Evolutionary conservation across 441 rosid genomes (phyloP).

Genomic region (Bruguiera hainesii): DNA sequence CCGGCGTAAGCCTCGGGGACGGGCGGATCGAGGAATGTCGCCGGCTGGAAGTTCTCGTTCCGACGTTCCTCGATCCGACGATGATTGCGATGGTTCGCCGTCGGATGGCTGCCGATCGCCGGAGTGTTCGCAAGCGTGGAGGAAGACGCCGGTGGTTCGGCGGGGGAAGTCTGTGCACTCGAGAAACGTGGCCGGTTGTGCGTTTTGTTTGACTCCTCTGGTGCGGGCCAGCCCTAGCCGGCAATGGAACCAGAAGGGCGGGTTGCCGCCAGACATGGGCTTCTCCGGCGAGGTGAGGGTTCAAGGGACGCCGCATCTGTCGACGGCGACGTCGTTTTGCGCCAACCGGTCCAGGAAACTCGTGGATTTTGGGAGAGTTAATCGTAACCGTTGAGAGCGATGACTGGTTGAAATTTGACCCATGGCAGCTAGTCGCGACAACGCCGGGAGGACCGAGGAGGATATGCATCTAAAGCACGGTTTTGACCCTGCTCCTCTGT

Average conservation of each 20-base stretch:
- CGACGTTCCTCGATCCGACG: conserved; percentile 30
- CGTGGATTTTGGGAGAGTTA: conserved; percentile 56
- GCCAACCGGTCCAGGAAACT: conserved; percentile 72
- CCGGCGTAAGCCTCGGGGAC: conserved; percentile 14
- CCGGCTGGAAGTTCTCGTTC: conserved; percentile 38
- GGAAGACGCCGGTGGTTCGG: conserved; percentile 26
- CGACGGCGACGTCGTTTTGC: conserved; percentile 54
- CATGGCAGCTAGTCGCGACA: too few relatives aligned
- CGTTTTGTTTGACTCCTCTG: conserved; percentile 80
- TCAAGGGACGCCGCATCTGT: conserved; percentile 51
- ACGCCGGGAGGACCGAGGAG: too few relatives aligned
- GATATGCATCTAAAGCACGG: conserved; percentile 19
- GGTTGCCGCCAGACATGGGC: conserved; percentile 37
- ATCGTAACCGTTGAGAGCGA: conserved; percentile 45
- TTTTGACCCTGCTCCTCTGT: conserved; percentile 28
- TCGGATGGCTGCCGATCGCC: conserved; percentile 39
- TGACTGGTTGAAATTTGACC: conserved; percentile 27
- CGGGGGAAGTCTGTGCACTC: conserved; percentile 29
- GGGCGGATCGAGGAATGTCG: conserved; percentile 45
- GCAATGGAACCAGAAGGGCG: conserved; percentile 55
- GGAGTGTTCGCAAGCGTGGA: conserved; percentile 35
- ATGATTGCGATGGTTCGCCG: conserved; percentile 26
- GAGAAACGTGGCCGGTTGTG: conserved; percentile 46
- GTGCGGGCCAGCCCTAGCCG: conserved; percentile 79
- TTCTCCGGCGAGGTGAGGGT: conserved; percentile 37